Evolutionary conservation across 768 basidiomycete species (phyloP).

Genomic region (Leccinum disarticulatum): DNA sequence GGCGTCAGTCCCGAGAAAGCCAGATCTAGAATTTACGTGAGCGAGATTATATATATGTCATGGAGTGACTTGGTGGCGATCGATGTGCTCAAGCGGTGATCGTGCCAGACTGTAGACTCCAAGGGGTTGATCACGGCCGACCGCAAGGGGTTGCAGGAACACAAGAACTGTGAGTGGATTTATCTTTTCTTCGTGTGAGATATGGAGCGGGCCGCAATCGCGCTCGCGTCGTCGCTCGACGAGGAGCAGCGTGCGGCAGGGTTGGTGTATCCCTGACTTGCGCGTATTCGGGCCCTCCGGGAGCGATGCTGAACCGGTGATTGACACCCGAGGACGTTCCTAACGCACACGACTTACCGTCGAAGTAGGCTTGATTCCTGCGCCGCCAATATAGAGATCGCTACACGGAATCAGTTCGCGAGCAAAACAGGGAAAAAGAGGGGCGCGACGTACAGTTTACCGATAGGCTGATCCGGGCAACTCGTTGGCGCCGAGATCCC

Average conservation of each 20-base stretch:
- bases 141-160: constrained; percentile 65
- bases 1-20: constrained; percentile 70
- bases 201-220: constrained; percentile 56
- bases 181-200: neutral
- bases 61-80: neutral
- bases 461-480: constrained; percentile 59
- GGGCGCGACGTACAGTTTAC: constrained; percentile 56
- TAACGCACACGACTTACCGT: constrained; percentile 30
- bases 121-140: constrained; percentile 73
- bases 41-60: constrained; percentile 17
- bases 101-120: constrained; percentile 64
- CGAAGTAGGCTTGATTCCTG: constrained; percentile 56
- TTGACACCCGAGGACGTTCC: neutral
- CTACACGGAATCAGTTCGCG: constrained; percentile 26
- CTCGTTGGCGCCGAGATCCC: constrained; percentile 42
- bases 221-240: constrained; percentile 57
- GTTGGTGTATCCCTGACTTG: constrained; percentile 68
- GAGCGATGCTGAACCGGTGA: no score
- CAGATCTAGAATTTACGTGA: constrained; percentile 62
- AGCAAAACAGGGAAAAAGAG: neutral
- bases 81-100: constrained; percentile 13
- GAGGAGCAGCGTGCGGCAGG: constrained; percentile 52
- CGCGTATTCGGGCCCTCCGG: constrained; percentile 49
- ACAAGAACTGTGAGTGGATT: constrained; percentile 61
- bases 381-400: constrained; percentile 69